Conservation (phyloP, 1,284 basidiomycete genomes). For the Schizophyllum commune region DNA sequence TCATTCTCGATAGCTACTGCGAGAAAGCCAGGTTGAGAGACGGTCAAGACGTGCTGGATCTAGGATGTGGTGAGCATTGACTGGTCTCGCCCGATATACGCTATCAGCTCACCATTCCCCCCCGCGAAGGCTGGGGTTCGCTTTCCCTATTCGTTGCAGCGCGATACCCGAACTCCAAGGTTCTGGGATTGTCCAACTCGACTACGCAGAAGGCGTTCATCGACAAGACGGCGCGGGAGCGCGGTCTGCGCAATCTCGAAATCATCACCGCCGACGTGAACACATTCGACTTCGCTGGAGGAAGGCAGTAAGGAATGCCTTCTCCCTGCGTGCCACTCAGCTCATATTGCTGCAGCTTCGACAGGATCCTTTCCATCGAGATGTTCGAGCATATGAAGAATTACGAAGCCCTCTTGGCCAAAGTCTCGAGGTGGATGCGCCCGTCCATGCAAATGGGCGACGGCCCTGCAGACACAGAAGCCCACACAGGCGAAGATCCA, state of each 20-base stretch:
- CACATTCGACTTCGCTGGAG: constrained; percentile 48
- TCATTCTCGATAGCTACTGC: constrained; percentile 70
- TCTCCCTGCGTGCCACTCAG: neutral
- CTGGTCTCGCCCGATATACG: constrained; percentile 14
- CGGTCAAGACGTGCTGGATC: constrained; percentile 61
- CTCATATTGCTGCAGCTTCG: constrained; percentile 40
- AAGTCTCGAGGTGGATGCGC: constrained; percentile 65
- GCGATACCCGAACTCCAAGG: constrained; percentile 65
- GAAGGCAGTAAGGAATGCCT: constrained; percentile 32
- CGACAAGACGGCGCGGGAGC: constrained; percentile 43
- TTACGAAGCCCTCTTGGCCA: constrained; percentile 58
- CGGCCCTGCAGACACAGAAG: constrained; percentile 8
- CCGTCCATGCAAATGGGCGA: constrained; percentile 20
- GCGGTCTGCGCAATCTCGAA: constrained; percentile 53
- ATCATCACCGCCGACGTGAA: constrained; percentile 74
- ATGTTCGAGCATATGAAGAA: constrained; percentile 87
- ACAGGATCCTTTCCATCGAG: constrained; percentile 72
- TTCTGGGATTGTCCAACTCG: constrained; percentile 68
- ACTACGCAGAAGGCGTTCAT: constrained; percentile 66
- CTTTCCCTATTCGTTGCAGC: constrained; percentile 64
- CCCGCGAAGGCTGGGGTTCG: constrained; percentile 58
- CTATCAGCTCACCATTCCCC: neutral
- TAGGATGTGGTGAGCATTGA: constrained; percentile 62
- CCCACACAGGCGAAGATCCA: constrained; percentile 20
- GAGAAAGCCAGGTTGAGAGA: constrained; percentile 58